A percentile compares a stretch with the other conserved stretches of the same genome.
These are phyloP conservation scores for Lotmaria passim DNA, from an alignment of 208 protist species.

Conservation along the genomic window DNA sequence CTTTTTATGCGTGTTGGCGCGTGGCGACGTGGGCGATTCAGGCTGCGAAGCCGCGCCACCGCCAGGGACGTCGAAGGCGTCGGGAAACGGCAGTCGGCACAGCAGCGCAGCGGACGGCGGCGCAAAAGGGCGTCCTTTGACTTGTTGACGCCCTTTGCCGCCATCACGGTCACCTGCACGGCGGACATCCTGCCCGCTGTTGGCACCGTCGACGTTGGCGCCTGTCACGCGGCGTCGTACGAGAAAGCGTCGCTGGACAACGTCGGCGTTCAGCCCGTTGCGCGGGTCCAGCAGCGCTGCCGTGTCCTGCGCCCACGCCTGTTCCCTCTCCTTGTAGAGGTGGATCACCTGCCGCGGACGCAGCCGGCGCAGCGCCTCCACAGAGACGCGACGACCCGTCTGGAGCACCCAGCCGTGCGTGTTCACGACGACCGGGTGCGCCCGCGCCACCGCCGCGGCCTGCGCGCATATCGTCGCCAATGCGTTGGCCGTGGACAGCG, in stretches of 20 bases:
- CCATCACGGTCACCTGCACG: no score
- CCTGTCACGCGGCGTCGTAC: conserved; percentile 27
- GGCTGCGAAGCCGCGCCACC: background rate
- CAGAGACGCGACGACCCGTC: conserved; percentile 75
- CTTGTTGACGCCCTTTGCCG: background rate
- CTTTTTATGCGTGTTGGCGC: background rate
- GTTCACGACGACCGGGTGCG: conserved; percentile 83
- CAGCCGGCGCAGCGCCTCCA: conserved; percentile 78
- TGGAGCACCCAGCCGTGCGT: conserved; percentile 92
- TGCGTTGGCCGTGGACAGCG: conserved; percentile 51
- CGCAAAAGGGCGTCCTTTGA: background rate
- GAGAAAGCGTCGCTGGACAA: conserved; percentile 70
- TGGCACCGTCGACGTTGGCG: background rate
- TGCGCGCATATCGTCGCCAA: conserved; percentile 52
- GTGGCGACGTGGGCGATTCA: background rate
- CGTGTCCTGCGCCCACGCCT: conserved; percentile 51
- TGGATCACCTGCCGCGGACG: conserved; percentile 79
- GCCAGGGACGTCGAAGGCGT: background rate
- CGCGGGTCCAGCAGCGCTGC: conserved; percentile 46
- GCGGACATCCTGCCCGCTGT: background rate
- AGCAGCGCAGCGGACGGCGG: conserved; percentile 19
- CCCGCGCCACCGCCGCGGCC: conserved; percentile 31
- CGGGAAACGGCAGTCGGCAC: conserved; percentile 49
- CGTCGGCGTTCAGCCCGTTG: conserved; percentile 70
- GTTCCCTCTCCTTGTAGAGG: conserved; percentile 49